Evolutionary conservation across 2,329 filamentous ascomycete genomes (phyloP).

Genomic region (Lachnellula subtilissima): DNA sequence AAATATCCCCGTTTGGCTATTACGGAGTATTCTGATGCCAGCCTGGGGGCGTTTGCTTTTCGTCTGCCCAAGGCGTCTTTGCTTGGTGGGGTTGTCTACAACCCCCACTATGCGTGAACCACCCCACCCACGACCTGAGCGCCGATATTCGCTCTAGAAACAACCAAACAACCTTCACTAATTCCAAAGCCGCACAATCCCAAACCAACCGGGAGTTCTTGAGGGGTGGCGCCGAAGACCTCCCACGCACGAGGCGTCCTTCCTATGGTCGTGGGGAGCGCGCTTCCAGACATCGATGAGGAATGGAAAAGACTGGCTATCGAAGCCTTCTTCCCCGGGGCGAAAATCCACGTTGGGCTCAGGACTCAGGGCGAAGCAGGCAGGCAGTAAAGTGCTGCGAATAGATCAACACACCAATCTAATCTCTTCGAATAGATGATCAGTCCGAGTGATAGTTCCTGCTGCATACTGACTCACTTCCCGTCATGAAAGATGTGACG

Average conservation of each 20-base stretch:
- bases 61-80: neutral
- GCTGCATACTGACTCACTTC: neutral
- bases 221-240: neutral
- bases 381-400: neutral
- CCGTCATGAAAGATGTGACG: neutral
- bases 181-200: neutral
- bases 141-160: neutral
- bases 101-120: neutral
- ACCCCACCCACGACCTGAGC: neutral
- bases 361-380: neutral
- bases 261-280: neutral
- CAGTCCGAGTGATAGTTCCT: neutral
- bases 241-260: neutral
- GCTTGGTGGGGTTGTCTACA: neutral
- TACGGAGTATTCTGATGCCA: too few relatives aligned
- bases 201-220: neutral
- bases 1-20: neutral
- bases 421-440: neutral
- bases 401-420: neutral
- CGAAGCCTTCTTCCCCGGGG: neutral
- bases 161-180: neutral
- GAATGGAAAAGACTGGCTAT: neutral
- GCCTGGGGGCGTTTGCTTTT: neutral
- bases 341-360: neutral
- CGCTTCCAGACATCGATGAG: neutral